Conservation (phyloP, 805 yeast species). For the Barnettozyma pratensis region DNA sequence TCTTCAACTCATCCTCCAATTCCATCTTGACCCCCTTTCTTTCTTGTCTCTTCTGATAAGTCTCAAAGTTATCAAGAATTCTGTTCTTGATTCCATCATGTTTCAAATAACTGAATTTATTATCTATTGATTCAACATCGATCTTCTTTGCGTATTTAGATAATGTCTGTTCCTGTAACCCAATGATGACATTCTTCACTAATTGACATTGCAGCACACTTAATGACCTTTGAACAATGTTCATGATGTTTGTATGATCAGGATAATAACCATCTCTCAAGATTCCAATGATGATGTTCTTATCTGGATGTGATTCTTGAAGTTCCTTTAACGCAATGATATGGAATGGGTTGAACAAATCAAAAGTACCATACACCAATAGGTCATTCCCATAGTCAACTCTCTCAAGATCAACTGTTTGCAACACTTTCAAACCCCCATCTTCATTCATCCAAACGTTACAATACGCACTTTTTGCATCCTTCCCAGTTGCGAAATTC, state of each 20-base stretch:
- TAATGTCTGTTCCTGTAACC: slow-evolving; percentile 13
- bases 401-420: slow-evolving; percentile 8
- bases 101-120: slow-evolving; percentile 59
- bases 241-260: slow-evolving; percentile 75
- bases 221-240: slow-evolving; percentile 73
- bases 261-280: slow-evolving; percentile 52
- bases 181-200: slow-evolving; percentile 70
- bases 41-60: slow-evolving; percentile 81
- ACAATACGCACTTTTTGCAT: slow-evolving; percentile 51
- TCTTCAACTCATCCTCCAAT: slow-evolving; percentile 32
- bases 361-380: slow-evolving; percentile 78
- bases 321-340: slow-evolving; percentile 62
- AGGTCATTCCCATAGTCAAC: slow-evolving; percentile 18
- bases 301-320: slow-evolving; percentile 31
- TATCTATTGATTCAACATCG: slow-evolving; percentile 36
- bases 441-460: slow-evolving; percentile 47
- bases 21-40: slow-evolving; percentile 80
- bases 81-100: slow-evolving; percentile 70
- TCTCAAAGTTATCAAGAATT: slow-evolving; percentile 59
- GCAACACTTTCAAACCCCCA: slow-evolving; percentile 22
- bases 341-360: slow-evolving; percentile 91
- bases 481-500: slow-evolving; percentile 55
- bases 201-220: slow-evolving; percentile 86
- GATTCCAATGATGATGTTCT: slow-evolving; percentile 60
- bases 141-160: background rate